Conservation (phyloP, 257 asterid genomes). For the Avicennia marina region DNA sequence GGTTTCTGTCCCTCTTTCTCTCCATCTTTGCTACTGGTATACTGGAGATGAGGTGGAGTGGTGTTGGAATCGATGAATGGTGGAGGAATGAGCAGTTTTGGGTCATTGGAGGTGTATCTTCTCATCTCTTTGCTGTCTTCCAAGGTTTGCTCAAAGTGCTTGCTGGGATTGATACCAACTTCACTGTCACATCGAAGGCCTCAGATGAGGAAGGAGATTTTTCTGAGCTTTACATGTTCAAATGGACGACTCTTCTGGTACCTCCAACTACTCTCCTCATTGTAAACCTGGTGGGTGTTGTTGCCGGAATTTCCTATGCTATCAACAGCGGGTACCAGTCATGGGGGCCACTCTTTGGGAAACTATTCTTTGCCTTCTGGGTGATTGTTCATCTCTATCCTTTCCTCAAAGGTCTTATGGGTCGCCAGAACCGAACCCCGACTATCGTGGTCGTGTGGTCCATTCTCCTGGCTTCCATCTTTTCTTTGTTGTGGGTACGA, state of each 20-base stretch:
- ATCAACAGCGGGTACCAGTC: slow-evolving; percentile 93
- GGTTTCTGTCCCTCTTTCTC: slow-evolving; percentile 93
- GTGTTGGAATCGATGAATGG: slow-evolving; percentile 96
- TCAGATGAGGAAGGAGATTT: slow-evolving; percentile 89
- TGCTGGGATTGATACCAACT: slow-evolving; percentile 94
- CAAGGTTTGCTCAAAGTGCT: slow-evolving; percentile 96
- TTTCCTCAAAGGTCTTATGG: slow-evolving; percentile 96
- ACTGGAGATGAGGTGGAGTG: slow-evolving; percentile 98
- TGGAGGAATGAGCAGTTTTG: slow-evolving; percentile 99
- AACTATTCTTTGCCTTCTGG: slow-evolving; percentile 91
- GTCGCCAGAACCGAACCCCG: slow-evolving; percentile 90
- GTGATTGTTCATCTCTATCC: slow-evolving; percentile 95
- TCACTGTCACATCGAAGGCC: slow-evolving; percentile 97
- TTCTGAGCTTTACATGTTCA: slow-evolving; percentile 90
- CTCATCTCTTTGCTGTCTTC: slow-evolving; percentile 89
- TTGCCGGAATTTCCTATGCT: slow-evolving; percentile 93
- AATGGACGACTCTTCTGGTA: slow-evolving; percentile 90
- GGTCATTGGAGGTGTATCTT: slow-evolving; percentile 96
- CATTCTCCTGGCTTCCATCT: slow-evolving; percentile 88
- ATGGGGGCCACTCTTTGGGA: slow-evolving; percentile 97
- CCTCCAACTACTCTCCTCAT: slow-evolving; percentile 95
- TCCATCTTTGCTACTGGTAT: slow-evolving; percentile 97
- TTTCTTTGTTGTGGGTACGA: slow-evolving; percentile 87
- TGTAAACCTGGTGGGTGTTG: slow-evolving; percentile 80
- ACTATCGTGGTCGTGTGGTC: slow-evolving; percentile 95